Conservation (phyloP, 441 rosid genomes). For the Populus trichocarpa region DNA sequence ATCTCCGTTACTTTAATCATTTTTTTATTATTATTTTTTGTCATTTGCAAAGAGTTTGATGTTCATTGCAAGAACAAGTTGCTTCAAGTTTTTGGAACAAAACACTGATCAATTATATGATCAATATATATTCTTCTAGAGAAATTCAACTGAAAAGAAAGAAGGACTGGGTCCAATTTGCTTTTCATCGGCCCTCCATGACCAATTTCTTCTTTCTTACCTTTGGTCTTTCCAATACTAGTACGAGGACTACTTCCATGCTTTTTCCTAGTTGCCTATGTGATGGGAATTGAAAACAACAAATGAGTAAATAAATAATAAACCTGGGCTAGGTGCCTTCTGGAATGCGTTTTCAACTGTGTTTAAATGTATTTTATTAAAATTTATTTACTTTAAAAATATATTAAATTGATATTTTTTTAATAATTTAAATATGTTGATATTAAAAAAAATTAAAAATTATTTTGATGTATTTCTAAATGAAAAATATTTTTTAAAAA, state of each 20-base stretch:
- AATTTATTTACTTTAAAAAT: too few species aligned
- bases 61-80: background rate
- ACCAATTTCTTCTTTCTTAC: conserved; percentile 6
- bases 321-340: background rate
- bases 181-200: background rate
- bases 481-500: too few species aligned
- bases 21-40: too few species aligned
- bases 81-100: background rate
- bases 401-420: too few species aligned
- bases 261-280: background rate
- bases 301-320: background rate
- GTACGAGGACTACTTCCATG: background rate
- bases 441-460: too few species aligned
- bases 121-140: background rate
- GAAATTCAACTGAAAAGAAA: background rate
- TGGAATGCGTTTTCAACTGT: too few species aligned
- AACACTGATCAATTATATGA: background rate
- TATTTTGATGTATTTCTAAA: too few species aligned
- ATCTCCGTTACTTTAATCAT: too few species aligned
- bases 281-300: background rate
- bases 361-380: too few species aligned
- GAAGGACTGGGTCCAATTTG: conserved; percentile 14
- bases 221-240: conserved; percentile 1
- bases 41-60: background rate
- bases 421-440: too few species aligned